These are phyloP conservation scores for Rhododendron williamsianum DNA, from an alignment of 148 eudicot genomes.

Conservation along the genomic window DNA sequence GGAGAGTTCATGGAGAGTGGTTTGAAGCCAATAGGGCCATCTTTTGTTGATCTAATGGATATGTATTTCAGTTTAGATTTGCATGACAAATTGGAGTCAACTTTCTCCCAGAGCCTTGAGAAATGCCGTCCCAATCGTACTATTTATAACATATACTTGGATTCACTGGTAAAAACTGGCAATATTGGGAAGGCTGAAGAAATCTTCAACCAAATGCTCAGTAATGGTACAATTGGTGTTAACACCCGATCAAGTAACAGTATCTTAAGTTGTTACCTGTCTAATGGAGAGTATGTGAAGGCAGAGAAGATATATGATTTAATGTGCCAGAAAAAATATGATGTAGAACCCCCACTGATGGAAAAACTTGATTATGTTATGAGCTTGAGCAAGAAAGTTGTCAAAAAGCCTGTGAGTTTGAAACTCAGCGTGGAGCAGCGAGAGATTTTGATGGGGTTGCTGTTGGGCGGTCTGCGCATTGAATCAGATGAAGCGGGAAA, in stretches of 20 bases:
- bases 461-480: constrained; percentile 70
- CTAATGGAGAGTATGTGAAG: constrained; percentile 40
- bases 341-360: constrained; percentile 48
- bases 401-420: constrained; percentile 35
- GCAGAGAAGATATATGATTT: constrained; percentile 56
- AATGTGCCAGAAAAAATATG: constrained; percentile 70
- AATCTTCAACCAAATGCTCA: constrained; percentile 69
- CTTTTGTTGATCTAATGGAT: constrained; percentile 50
- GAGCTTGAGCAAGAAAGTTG: constrained; percentile 36
- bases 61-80: constrained; percentile 55
- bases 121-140: constrained; percentile 60
- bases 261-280: constrained; percentile 61
- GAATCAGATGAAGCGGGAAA: constrained; percentile 40
- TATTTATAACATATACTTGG: constrained; percentile 57
- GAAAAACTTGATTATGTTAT: constrained; percentile 49
- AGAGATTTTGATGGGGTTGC: constrained; percentile 77
- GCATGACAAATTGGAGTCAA: constrained; percentile 63
- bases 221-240: constrained; percentile 56
- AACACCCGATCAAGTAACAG: constrained; percentile 53
- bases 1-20: constrained; percentile 58
- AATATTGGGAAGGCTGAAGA: constrained; percentile 64
- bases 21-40: constrained; percentile 60
- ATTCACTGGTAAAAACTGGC: constrained; percentile 58
- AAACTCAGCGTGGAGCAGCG: constrained; percentile 78
- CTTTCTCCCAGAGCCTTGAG: constrained; percentile 53